Evolutionary conservation across 352 stramenopile species (phyloP), one percentile per base, ranked within the genome.

Genomic region (Pythium angustatum): DNA sequence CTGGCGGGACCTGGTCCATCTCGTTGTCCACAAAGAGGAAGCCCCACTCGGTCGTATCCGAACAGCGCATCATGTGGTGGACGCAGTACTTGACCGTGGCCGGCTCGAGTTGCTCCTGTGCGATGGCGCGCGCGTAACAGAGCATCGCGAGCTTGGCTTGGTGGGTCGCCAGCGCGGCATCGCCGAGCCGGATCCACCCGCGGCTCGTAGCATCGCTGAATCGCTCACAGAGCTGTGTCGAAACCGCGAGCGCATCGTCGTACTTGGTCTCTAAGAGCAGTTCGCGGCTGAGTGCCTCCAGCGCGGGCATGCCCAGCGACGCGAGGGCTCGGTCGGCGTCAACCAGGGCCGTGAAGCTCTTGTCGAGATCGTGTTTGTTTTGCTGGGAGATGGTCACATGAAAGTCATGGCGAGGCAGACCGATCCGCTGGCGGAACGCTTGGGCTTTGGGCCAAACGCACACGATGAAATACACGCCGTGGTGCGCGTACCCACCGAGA

Each of bases 361-460:
- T 90, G 62, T 85, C 69, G 24, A 90, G 64, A 10, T 64, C 56
- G 52, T 90, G 81, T 9, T 68, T 68, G 62, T 90, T 79, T 30
- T 45, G 17, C 27, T 59, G 56, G 10, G 81, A 82, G 14, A 87
- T 45, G 0, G 81, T 76, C 40, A 90, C 56, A 51, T 90, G 81
- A 53, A 86, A 90, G 33, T 78, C 67, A 47, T 87, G 78, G 34
- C 69, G 51, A 9, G 75, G 64, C 0, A 87, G 71, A 8, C 71
- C 66, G 28, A 77, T 62, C 28, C 76, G 75, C 58, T 62, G 45
- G 6, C 81, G 75, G 48, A 82, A 87, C 2, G 55, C 55, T 28
- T 87, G 78, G 0, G 74, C 77, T 56, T 78, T 74, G 3, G 77
- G 78, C 81, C 81, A 90, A 43, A 85, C 71, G 41, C 78, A 90